Conservation (phyloP, 257 asterid genomes). For the Nicotiana benthamiana region DNA sequence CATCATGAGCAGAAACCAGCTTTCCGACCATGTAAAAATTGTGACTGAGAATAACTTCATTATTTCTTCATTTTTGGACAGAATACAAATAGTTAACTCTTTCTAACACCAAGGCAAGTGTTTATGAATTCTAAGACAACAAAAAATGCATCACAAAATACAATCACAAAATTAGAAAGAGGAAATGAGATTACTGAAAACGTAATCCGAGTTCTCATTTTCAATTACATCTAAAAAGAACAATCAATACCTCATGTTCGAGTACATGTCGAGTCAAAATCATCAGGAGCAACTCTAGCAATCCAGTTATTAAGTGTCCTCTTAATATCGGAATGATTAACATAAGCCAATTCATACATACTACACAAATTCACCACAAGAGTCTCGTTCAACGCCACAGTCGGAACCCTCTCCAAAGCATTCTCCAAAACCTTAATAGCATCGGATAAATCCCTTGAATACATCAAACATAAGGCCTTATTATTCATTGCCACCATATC, state of each 20-base stretch:
- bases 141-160: neutral
- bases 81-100: neutral
- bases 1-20: neutral
- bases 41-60: neutral
- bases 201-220: neutral
- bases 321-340: conserved; percentile 77
- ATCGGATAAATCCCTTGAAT: conserved; percentile 89
- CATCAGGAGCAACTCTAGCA: conserved; percentile 96
- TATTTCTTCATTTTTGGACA: neutral
- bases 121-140: neutral
- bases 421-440: conserved; percentile 90
- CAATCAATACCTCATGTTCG: conserved; percentile 52
- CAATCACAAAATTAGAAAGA: neutral
- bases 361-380: conserved; percentile 93
- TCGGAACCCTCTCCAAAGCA: conserved; percentile 91
- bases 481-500: conserved; percentile 85
- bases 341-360: conserved; percentile 96
- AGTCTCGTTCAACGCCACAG: conserved; percentile 73
- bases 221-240: conserved; percentile 4
- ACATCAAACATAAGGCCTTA: conserved; percentile 94
- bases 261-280: conserved; percentile 79
- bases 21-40: neutral
- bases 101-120: neutral
- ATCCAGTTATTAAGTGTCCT: conserved; percentile 94
- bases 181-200: neutral